Evolutionary conservation across 306 rosid genomes (phyloP).

Genomic region (Styphnolobium japonicum): DNA sequence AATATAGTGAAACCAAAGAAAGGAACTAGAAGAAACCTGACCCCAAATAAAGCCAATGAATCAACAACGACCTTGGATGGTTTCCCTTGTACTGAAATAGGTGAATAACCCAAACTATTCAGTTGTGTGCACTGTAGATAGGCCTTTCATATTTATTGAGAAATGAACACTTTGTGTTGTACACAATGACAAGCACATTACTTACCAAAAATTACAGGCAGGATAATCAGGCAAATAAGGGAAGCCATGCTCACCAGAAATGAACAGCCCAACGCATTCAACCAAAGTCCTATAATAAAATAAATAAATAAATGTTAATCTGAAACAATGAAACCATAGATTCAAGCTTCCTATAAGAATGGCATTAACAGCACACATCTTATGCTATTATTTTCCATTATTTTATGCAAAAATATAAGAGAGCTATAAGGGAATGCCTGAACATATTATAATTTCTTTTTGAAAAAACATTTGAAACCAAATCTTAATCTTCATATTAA

Average conservation of each 20-base stretch:
- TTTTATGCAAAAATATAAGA: slow-evolving; percentile 14
- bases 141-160: slow-evolving; percentile 1
- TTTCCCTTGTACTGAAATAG: slow-evolving; percentile 86
- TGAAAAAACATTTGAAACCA: neutral
- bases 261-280: slow-evolving; percentile 88
- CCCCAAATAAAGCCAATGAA: slow-evolving; percentile 98
- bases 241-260: slow-evolving; percentile 98
- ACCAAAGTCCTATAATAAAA: slow-evolving; percentile 66
- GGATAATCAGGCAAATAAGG: slow-evolving; percentile 71
- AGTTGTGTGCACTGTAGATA: slow-evolving; percentile 11
- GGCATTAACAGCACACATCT: neutral
- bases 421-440: neutral
- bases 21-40: slow-evolving; percentile 51
- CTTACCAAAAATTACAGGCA: slow-evolving; percentile 90
- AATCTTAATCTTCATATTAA: neutral
- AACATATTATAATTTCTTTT: neutral
- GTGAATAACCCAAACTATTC: slow-evolving; percentile 28
- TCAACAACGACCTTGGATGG: slow-evolving; percentile 89
- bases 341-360: neutral
- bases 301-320: neutral
- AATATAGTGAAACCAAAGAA: slow-evolving; percentile 26
- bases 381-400: neutral
- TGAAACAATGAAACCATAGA: neutral
- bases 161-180: neutral
- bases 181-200: slow-evolving; percentile 8